phyloP scores from a whole-genome alignment of 768 basidiomycete genomes.

The Lactifluus echinatus region DNA sequence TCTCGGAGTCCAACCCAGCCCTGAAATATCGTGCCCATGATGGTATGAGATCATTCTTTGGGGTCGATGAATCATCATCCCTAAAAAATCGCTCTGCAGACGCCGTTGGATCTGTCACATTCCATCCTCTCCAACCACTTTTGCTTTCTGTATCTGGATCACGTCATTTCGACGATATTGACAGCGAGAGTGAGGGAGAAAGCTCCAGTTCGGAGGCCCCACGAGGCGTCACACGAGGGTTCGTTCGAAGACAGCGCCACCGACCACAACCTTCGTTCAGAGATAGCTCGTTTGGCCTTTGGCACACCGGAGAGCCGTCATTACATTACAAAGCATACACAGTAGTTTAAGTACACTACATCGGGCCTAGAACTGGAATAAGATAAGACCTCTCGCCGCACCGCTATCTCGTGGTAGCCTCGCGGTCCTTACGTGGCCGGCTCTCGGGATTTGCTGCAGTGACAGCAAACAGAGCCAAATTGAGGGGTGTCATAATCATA shows the following conservation, averaged over 20 bases:
- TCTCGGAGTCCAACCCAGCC: conserved; percentile 20
- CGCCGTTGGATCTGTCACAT: conserved; percentile 60
- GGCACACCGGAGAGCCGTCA: not conserved
- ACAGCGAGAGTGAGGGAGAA: not conserved
- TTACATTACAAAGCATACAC: not conserved
- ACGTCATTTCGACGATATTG: conserved; percentile 45
- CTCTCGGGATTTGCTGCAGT: not conserved
- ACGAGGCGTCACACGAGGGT: not conserved
- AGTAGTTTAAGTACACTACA: not conserved
- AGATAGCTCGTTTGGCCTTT: conserved; percentile 13
- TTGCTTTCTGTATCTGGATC: conserved; percentile 71
- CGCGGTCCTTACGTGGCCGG: not conserved
- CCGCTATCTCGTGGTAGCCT: not conserved
- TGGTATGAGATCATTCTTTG: conserved; percentile 34
- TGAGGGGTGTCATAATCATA: not conserved
- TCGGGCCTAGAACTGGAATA: no score
- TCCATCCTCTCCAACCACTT: conserved; percentile 55
- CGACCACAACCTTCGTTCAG: not conserved
- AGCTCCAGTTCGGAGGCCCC: not conserved
- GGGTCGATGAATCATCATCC: not conserved
- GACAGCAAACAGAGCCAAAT: conserved; percentile 10
- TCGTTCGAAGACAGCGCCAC: not conserved
- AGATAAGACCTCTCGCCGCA: no score
- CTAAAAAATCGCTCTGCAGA: conserved; percentile 37
- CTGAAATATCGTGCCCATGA: conserved; percentile 45